Evolutionary conservation across 2,329 filamentous ascomycete genomes (phyloP).

Genomic region (Nemania sp.): DNA sequence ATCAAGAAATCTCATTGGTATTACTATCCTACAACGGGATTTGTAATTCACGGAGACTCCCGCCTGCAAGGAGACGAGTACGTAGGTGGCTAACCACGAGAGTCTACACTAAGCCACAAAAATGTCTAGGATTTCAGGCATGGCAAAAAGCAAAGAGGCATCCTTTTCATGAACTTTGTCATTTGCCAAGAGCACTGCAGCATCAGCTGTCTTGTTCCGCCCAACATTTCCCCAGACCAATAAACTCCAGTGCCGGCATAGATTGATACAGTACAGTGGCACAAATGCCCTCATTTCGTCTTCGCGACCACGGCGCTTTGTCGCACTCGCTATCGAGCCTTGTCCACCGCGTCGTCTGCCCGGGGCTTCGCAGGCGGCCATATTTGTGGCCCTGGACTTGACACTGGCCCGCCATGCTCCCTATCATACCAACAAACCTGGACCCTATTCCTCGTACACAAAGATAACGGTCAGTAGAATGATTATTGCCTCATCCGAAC

Average conservation of each 20-base stretch:
- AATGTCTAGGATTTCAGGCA: neutral
- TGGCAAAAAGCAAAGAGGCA: neutral
- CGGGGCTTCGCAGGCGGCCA: slow-evolving; percentile 6
- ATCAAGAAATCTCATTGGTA: too few species aligned
- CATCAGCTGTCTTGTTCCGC: neutral
- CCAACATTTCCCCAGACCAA: neutral
- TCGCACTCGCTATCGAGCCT: slow-evolving; percentile 6
- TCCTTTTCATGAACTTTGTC: neutral
- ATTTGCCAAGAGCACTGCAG: neutral
- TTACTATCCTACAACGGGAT: too few species aligned
- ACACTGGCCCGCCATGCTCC: slow-evolving; percentile 11
- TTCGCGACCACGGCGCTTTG: slow-evolving; percentile 16
- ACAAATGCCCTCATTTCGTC: slow-evolving; percentile 25
- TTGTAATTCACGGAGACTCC: too few species aligned
- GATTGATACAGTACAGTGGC: slow-evolving; percentile 23
- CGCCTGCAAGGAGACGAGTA: too few species aligned
- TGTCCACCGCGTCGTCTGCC: slow-evolving; percentile 6
- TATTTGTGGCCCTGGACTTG: slow-evolving; percentile 10
- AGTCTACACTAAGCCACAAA: neutral
- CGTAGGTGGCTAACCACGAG: too few species aligned
- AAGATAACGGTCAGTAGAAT: slow-evolving; percentile 30
- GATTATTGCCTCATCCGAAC: slow-evolving; percentile 33
- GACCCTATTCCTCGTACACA: slow-evolving; percentile 31
- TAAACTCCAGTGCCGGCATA: slow-evolving; percentile 1
- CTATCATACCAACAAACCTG: slow-evolving; percentile 23